Evolutionary conservation across 345 rosid genomes (phyloP), one percentile per base, ranked within the genome.

Genomic region (Hibiscus tridactylites): DNA sequence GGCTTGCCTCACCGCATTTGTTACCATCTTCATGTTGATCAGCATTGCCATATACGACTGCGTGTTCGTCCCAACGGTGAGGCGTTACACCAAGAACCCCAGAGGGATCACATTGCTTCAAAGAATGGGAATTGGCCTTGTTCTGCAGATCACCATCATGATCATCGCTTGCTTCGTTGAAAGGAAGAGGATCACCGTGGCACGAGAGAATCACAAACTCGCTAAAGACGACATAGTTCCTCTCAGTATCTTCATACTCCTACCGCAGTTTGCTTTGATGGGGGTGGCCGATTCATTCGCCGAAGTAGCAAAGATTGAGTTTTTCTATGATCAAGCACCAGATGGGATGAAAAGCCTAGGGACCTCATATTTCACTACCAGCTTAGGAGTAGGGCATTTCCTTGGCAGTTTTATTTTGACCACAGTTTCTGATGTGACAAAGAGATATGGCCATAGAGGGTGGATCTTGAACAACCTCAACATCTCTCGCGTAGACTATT

Each of bases 311-410:
- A 93, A 93, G 84, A 47, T 91, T 19, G 96, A 91, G 67, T 91
- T 89, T 49, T 93, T 93, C 91, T 93, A 91, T 35, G 96, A 91
- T 61, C 98, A 93, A 61, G 92, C 96, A 7, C 96, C 98, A 0
- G 83, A 87, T 61, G 86, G 86, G 35, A 88, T 89, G 98, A 91
- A 93, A 65, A 87, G 97, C 62, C 78, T 93, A 0, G 94, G 98
- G 24, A 84, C 98, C 9, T 84, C 97, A 0, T 89, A 87, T 70
- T 89, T 87, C 61, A 77, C 86, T 0, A 86, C 73, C 21, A 87
- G 88, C 76, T 15, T 89, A 35, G 94, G 89, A 9, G 61, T 93
- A 3, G 96, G 96, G 28, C 76, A 78, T 70, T 91, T 87, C 77
- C 61, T 89, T 21, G 91, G 96, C n/a, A 88, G 92, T 64, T 87